Conservation (phyloP, 768 basidiomycete genomes). For the Suillus bovinus region DNA sequence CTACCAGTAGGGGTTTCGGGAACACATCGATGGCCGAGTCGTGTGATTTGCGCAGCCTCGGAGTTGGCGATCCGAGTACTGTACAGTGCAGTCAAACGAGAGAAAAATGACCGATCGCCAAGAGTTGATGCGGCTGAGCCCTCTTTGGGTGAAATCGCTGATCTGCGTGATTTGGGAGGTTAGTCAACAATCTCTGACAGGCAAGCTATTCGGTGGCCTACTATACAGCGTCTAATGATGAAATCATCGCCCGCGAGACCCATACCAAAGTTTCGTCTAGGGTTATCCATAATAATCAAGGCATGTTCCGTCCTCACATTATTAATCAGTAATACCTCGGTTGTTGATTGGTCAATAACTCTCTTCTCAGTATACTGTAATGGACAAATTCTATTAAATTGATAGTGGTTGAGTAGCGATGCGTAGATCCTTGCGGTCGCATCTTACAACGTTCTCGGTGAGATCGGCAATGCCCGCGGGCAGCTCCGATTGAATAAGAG, state of each 20-base stretch:
- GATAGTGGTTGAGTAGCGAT: no score
- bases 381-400: no score
- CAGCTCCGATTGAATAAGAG: no score
- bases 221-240: slow-evolving; percentile 96
- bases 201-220: no score
- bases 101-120: no score
- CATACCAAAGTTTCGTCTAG: slow-evolving; percentile 73
- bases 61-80: slow-evolving; percentile 68
- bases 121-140: slow-evolving; percentile 65
- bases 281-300: neutral
- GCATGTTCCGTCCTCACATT: slow-evolving; percentile 84
- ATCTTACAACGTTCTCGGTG: no score
- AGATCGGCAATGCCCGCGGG: no score
- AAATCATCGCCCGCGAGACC: slow-evolving; percentile 88
- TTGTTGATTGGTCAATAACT: slow-evolving; percentile 86
- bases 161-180: slow-evolving; percentile 94
- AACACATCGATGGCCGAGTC: neutral
- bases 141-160: slow-evolving; percentile 76
- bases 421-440: no score
- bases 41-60: slow-evolving; percentile 46
- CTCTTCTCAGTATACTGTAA: no score
- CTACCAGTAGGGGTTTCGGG: neutral
- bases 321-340: slow-evolving; percentile 82
- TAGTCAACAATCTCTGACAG: no score
- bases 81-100: no score